A percentile compares a stretch with the other conserved stretches of the same genome.
Evolutionary conservation across 2,329 filamentous ascomycete species (phyloP).

Genomic region (Hymenoscyphus salicellus): DNA sequence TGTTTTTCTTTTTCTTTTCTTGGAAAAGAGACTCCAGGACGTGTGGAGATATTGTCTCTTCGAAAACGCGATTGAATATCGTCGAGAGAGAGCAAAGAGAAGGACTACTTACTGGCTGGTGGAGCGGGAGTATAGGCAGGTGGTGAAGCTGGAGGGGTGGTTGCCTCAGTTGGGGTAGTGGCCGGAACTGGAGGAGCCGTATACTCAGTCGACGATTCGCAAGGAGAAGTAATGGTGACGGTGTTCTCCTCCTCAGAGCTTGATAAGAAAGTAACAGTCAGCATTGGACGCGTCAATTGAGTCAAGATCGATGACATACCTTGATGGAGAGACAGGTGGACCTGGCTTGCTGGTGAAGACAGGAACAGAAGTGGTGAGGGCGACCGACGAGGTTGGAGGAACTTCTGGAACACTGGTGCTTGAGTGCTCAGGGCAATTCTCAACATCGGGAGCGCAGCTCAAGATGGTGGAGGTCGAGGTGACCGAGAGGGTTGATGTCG

Average conservation of each 20-base stretch:
- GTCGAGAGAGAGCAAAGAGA: neutral
- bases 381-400: neutral
- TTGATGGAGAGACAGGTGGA: neutral
- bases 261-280: neutral
- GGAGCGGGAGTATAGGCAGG: neutral
- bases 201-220: neutral
- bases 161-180: neutral
- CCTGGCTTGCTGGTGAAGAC: neutral
- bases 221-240: neutral
- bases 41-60: neutral
- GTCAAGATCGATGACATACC: neutral
- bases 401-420: neutral
- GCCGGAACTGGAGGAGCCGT: neutral
- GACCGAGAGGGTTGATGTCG: constrained; percentile 2
- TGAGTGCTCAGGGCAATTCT: neutral
- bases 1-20: neutral
- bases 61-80: neutral
- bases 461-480: constrained; percentile 4
- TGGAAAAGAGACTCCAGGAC: neutral
- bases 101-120: neutral
- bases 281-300: neutral
- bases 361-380: neutral
- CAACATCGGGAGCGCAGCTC: neutral
- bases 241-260: neutral
- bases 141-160: neutral